Conservation (phyloP, 108 stramenopile genomes). For the Cyclotella sp. region DNA sequence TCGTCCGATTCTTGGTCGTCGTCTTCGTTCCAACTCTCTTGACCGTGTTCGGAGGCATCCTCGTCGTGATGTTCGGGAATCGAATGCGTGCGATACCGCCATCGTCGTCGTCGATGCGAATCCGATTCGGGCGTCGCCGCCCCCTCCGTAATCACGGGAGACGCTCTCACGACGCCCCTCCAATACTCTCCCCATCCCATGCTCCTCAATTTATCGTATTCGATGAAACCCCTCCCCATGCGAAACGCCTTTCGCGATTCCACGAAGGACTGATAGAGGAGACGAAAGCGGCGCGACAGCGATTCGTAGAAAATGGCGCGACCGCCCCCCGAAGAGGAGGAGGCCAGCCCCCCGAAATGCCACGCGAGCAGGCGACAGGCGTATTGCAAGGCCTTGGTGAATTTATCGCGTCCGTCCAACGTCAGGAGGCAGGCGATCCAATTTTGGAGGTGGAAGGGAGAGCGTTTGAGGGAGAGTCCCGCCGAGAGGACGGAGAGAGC, state of each 20-base stretch:
- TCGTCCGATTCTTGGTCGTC: constrained; percentile 10
- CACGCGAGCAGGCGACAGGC: constrained; percentile 63
- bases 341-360: constrained; percentile 55
- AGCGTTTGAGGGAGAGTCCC: constrained; percentile 38
- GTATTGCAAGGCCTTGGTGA: constrained; percentile 84
- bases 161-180: constrained; percentile 9
- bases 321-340: too few species aligned
- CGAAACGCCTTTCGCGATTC: constrained; percentile 82
- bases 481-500: constrained; percentile 16
- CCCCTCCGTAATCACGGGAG: too few species aligned
- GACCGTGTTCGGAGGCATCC: constrained; percentile 11
- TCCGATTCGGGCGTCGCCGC: too few species aligned
- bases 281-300: constrained; percentile 46
- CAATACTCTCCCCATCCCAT: constrained; percentile 62
- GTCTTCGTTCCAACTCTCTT: constrained; percentile 4
- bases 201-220: constrained; percentile 62
- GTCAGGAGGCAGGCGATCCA: constrained; percentile 78
- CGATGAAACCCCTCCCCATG: constrained; percentile 73
- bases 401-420: constrained; percentile 84
- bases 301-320: constrained; percentile 10
- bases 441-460: constrained; percentile 44
- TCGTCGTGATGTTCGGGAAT: constrained; percentile 33
- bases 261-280: constrained; percentile 62
- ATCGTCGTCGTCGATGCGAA: background rate
- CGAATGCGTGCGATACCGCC: constrained; percentile 20